These are phyloP conservation scores for Sugiyamaella marilandica DNA, from an alignment of 805 yeast species.

Conservation along the genomic window DNA sequence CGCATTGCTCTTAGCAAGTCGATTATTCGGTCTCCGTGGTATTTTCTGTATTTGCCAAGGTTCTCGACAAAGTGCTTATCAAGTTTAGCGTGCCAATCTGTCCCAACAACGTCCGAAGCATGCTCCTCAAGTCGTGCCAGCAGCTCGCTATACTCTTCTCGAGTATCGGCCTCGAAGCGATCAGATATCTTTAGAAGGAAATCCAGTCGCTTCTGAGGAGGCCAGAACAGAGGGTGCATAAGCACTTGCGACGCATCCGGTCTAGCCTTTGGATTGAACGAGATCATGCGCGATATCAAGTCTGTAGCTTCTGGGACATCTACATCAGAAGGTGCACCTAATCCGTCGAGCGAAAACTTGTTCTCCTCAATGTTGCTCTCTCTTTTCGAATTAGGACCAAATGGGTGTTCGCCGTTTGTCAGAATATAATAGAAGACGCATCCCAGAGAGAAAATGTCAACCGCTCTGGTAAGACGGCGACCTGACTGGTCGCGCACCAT, in stretches of 20 bases:
- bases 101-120: slow-evolving; percentile 43
- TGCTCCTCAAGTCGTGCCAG: slow-evolving; percentile 50
- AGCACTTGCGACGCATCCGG: slow-evolving; percentile 67
- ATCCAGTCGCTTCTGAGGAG: slow-evolving; percentile 63
- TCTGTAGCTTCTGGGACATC: slow-evolving; percentile 63
- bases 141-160: slow-evolving; percentile 71
- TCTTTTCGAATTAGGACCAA: slow-evolving; percentile 84
- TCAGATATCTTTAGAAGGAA: slow-evolving; percentile 86
- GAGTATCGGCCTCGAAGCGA: slow-evolving; percentile 75
- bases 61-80: slow-evolving; percentile 73
- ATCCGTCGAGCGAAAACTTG: slow-evolving; percentile 45
- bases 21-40: slow-evolving; percentile 70
- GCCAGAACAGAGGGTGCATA: slow-evolving; percentile 90
- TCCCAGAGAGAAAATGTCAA: slow-evolving; percentile 91
- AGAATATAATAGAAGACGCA: slow-evolving; percentile 88
- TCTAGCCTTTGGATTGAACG: slow-evolving; percentile 57
- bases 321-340: slow-evolving; percentile 26
- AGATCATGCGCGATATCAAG: slow-evolving; percentile 68
- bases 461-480: slow-evolving; percentile 48
- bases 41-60: slow-evolving; percentile 86
- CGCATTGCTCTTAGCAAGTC: slow-evolving; percentile 85
- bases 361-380: slow-evolving; percentile 74
- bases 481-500: slow-evolving; percentile 8
- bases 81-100: slow-evolving; percentile 75
- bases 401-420: slow-evolving; percentile 84